phyloP scores from a whole-genome alignment of 2,329 filamentous ascomycete species.

The Alternaria sp. region DNA sequence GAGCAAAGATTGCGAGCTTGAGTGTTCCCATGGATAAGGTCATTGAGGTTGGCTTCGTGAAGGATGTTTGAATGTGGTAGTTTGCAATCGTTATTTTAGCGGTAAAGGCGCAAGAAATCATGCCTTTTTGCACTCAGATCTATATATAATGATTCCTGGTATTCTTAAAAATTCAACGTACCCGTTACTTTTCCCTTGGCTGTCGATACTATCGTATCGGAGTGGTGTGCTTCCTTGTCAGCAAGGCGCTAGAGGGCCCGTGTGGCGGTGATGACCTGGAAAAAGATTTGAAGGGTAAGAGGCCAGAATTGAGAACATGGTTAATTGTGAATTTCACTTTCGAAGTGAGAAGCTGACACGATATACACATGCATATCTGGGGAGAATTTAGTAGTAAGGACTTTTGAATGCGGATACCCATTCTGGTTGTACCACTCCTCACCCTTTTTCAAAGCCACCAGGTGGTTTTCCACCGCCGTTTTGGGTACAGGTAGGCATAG shows the following conservation, averaged over 20 bases:
- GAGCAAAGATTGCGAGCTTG: constrained; percentile 71
- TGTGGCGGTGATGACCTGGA: background rate
- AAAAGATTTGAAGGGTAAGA: background rate
- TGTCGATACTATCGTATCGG: background rate
- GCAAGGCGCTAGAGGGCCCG: background rate
- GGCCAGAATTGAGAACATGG: background rate
- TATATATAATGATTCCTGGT: too few relatives aligned
- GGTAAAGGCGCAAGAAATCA: too few relatives aligned
- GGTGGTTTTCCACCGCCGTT: too few relatives aligned
- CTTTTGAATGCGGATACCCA: constrained; percentile 5
- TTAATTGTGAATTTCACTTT: background rate
- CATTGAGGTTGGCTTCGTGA: constrained; percentile 74
- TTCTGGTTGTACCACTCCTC: background rate
- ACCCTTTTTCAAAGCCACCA: background rate
- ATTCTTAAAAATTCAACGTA: background rate
- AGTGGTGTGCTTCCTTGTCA: background rate
- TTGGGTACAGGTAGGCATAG: too few relatives aligned
- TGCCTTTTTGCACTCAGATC: background rate
- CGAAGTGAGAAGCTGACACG: background rate
- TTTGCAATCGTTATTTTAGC: background rate
- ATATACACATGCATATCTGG: background rate
- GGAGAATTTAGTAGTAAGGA: background rate
- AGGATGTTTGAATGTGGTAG: constrained; percentile 63
- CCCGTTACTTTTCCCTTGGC: background rate
- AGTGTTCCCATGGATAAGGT: constrained; percentile 66